Base-by-base conservation (phyloP, 352 stramenopile genomes). In the Phytophthora tubulina region DNA sequence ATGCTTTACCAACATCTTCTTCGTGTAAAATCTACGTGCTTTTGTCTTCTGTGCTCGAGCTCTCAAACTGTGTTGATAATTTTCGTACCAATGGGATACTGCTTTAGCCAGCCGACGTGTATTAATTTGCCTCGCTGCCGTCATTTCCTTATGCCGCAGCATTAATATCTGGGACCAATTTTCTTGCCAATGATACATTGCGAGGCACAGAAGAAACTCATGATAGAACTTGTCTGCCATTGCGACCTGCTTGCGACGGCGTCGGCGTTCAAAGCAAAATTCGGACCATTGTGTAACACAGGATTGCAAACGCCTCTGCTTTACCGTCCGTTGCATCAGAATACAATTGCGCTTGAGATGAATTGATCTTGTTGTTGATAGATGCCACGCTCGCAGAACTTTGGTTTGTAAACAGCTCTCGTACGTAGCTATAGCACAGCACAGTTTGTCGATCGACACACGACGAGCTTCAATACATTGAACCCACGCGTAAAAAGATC, bases 121-220 rank as follows among this genome's bases (percentile, higher is more conserved):
- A 11, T 53, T 58, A n/a, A 73, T 42, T 35, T 64, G 35, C 5
- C 13, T 52, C 3, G 13, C 48, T 14, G 14, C 51, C 13, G 33
- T 50, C 6, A 21, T 13, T 50, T 69, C 27, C 21, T 77, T 74
- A 2, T 45, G n/a, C 2, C 49, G 69, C 6, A 72, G 0, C 14
- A 33, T 33, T 7, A 52, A 55, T 50, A 51, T n/a, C 38, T 69
- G 63, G 17, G 63, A 66, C 68, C 68, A 71, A 17, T 45, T 17
- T 13, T 70, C 58, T 51, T 82, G 75, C 78, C 78, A 85, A 1
- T 58, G 31, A 57, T 69, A 78, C 41, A 85, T 75, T 5, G 53
- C 35, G 4, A 78, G 30, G 11, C 59, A 80, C 21, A 72, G 17
- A 0, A 83, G 46, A 50, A 75, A 83, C 31, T 80, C 65, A 15